Percentiles rank a stretch among this genome's conserved stretches.
Evolutionary conservation across 345 rosid genomes (phyloP).

Genomic region (Gossypium arboreum): DNA sequence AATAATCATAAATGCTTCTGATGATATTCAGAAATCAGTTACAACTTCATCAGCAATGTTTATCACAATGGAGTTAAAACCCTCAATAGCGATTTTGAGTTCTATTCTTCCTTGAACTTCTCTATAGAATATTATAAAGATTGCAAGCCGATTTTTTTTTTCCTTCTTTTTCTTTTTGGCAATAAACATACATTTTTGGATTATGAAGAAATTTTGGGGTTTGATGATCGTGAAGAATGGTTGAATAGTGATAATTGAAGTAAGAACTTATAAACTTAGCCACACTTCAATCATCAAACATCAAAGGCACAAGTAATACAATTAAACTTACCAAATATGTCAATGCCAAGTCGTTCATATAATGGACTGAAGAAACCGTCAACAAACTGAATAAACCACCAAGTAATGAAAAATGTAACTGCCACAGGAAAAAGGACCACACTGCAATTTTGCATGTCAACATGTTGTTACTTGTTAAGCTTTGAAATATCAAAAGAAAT

Average conservation of each 20-base stretch:
- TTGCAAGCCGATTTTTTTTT: background rate
- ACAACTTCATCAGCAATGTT: constrained; percentile 1
- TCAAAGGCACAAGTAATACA: background rate
- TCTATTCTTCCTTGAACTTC: background rate
- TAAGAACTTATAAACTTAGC: background rate
- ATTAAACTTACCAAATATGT: constrained; percentile 49
- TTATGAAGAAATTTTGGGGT: background rate
- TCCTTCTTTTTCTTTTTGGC: background rate
- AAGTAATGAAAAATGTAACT: constrained; percentile 61
- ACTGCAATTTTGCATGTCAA: constrained; percentile 36
- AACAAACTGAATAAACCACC: constrained; percentile 75
- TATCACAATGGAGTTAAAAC: background rate
- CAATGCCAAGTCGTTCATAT: constrained; percentile 56
- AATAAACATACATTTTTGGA: background rate
- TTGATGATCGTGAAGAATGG: background rate
- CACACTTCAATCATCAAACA: background rate
- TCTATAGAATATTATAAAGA: background rate
- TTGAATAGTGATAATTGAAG: background rate
- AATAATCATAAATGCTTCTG: background rate
- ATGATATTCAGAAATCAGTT: background rate
- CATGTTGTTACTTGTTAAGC: constrained; percentile 20
- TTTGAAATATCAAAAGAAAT: constrained; percentile 11
- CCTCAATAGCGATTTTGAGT: background rate
- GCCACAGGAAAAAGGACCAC: constrained; percentile 76
- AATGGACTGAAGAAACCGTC: constrained; percentile 75